Conservation (phyloP, 1,139 yeast genomes). For the Diutina mesorugosa region DNA sequence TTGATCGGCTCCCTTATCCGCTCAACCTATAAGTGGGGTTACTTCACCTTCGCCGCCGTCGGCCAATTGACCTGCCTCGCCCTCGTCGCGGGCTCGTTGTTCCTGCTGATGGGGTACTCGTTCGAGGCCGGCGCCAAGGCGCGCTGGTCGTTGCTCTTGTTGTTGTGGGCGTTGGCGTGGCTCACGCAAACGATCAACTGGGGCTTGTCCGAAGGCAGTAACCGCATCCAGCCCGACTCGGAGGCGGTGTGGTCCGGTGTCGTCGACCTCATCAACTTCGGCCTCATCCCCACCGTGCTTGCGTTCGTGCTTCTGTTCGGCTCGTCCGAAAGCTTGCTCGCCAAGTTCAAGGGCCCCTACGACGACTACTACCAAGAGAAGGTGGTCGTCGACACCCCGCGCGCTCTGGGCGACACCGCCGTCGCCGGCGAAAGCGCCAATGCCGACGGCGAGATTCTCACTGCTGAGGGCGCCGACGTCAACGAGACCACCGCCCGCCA, state of each 20-base stretch:
- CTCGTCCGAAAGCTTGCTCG: slow-evolving; percentile 18
- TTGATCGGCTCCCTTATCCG: slow-evolving; percentile 41
- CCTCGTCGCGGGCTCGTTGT: slow-evolving; percentile 9
- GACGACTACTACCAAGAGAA: not conserved
- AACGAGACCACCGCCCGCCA: not conserved
- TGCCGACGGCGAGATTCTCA: not conserved
- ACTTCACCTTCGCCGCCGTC: slow-evolving; percentile 28
- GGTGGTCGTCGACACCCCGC: not conserved
- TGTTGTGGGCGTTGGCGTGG: slow-evolving; percentile 22
- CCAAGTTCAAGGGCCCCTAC: slow-evolving; percentile 8
- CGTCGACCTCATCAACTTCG: slow-evolving; percentile 37
- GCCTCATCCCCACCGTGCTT: slow-evolving; percentile 25
- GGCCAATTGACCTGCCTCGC: slow-evolving; percentile 26
- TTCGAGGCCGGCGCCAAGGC: slow-evolving; percentile 5
- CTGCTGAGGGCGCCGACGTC: not conserved
- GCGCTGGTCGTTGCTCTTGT: slow-evolving; percentile 13
- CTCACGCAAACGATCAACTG: slow-evolving; percentile 44
- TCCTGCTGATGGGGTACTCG: not conserved
- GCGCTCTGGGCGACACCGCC: not conserved
- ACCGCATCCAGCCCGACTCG: slow-evolving; percentile 50
- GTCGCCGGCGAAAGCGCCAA: not conserved
- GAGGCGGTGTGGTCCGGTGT: slow-evolving; percentile 57
- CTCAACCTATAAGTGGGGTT: slow-evolving; percentile 59
- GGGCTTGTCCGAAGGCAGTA: slow-evolving; percentile 62
- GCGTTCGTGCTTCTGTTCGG: slow-evolving; percentile 12